Evolutionary conservation across 108 stramenopile species (phyloP).

Genomic region (Cyclotella distinguenda): DNA sequence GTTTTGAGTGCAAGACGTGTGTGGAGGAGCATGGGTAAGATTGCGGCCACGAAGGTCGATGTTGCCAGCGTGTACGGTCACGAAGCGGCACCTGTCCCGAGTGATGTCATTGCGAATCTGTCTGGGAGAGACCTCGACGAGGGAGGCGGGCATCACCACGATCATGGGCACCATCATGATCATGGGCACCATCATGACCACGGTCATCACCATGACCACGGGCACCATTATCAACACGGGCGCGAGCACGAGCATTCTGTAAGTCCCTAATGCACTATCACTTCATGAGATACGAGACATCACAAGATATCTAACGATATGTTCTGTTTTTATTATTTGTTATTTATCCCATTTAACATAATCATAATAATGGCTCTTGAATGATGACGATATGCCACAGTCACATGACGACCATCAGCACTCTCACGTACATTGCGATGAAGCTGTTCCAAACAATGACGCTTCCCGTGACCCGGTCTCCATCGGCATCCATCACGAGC

Average conservation of each 20-base stretch:
- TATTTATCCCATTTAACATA: not conserved
- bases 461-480: too few relatives aligned
- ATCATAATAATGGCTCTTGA: not conserved
- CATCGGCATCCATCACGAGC: too few relatives aligned
- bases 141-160: not conserved
- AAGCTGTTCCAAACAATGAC: not conserved
- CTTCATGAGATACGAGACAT: too few relatives aligned
- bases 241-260: conserved; percentile 22
- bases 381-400: not conserved
- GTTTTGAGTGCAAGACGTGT: conserved; percentile 46
- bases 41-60: conserved; percentile 65
- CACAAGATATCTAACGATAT: not conserved
- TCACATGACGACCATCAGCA: conserved; percentile 3
- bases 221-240: conserved; percentile 7
- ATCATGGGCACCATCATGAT: conserved; percentile 11
- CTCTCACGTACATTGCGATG: too few relatives aligned
- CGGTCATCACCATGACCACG: conserved; percentile 13
- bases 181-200: not conserved
- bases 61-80: conserved; percentile 64
- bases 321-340: too few relatives aligned
- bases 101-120: not conserved
- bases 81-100: conserved; percentile 71
- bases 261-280: too few relatives aligned
- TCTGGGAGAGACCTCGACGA: too few relatives aligned
- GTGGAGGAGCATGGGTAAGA: conserved; percentile 62